Evolutionary conservation across 805 yeast species (phyloP), one percentile per base, ranked within the genome.

Genomic region (Millerozyma miso): DNA sequence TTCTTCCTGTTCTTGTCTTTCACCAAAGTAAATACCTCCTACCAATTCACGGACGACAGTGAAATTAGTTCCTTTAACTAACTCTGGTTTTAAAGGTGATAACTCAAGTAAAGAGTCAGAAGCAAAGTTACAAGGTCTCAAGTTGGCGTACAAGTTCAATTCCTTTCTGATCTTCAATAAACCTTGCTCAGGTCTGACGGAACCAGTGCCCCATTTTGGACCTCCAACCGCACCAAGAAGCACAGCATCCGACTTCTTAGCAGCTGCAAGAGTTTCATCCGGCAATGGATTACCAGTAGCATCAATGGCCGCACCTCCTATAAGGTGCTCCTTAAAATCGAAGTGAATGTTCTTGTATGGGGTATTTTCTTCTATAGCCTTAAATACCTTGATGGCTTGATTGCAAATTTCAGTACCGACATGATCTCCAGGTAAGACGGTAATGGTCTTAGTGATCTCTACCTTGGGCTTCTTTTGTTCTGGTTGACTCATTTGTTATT

Each of bases 271-370:
- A 3, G 97, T 77, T 44, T 76, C 91, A 46, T 85, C 95, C 13
- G 97, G 85, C 50, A 93, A 74, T 45, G 99, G 97, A 40, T 63
- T 83, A 41, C 99, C 99, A 36, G 95, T 84, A 44, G 97, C 97
- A 63, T 93, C 99, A 58, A 93, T 91, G 37, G 98, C 95, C 40
- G 98, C 97, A 58, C 99, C 99, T 50, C 99, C 99, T 55, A 93
- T 91, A 56, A 91, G 75, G 59, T 90, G 96, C 49, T 85, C 69
- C 57, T 85, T 75, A 63, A 88, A 88, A 41, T 85, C 79, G 60
- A 93, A 90, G 58, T 81, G 68, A 56, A 85, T 49, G 13, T 62
- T 40, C 35, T 60, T 64, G 54, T 53, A 46, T 20, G 73, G 73
- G 32, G 73, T 65, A 43, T 54, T 45, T 37, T 73, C 74, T 53